These are phyloP conservation scores for Kuraishia piskuri DNA, from an alignment of 805 yeast genomes.

Conservation along the genomic window DNA sequence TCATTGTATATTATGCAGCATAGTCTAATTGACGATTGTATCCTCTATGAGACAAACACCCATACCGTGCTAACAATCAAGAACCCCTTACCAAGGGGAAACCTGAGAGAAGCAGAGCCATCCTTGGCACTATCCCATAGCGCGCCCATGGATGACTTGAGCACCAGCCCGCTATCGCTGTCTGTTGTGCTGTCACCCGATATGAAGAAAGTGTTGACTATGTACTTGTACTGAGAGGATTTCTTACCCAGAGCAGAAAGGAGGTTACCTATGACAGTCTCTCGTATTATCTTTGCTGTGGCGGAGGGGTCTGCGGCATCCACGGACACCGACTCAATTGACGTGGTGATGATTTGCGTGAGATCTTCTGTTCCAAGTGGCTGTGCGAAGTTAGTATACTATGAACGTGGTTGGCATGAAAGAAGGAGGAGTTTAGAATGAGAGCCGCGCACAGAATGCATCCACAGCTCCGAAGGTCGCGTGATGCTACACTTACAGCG, in stretches of 20 bases:
- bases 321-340: constrained; percentile 7
- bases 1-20: too few relatives aligned
- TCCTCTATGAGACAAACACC: constrained; percentile 11
- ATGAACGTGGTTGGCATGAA: too few relatives aligned
- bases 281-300: constrained; percentile 1
- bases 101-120: constrained; percentile 34
- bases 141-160: constrained; percentile 37
- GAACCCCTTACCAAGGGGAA: constrained; percentile 12
- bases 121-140: constrained; percentile 51
- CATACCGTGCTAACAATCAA: constrained; percentile 23
- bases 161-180: constrained; percentile 15
- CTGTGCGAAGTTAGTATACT: neutral
- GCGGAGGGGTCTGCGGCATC: neutral
- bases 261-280: constrained; percentile 21
- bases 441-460: too few relatives aligned
- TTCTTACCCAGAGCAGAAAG: constrained; percentile 28
- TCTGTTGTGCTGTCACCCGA: constrained; percentile 6
- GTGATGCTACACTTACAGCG: constrained; percentile 14
- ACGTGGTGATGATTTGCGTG: constrained; percentile 11
- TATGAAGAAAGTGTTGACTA: constrained; percentile 35
- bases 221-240: constrained; percentile 50
- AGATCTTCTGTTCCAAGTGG: neutral
- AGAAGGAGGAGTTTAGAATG: too few relatives aligned
- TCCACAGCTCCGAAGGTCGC: too few relatives aligned
- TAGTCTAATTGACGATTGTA: too few relatives aligned